Conservation (phyloP, 1,284 basidiomycete species). For the Sparassis latifolia region DNA sequence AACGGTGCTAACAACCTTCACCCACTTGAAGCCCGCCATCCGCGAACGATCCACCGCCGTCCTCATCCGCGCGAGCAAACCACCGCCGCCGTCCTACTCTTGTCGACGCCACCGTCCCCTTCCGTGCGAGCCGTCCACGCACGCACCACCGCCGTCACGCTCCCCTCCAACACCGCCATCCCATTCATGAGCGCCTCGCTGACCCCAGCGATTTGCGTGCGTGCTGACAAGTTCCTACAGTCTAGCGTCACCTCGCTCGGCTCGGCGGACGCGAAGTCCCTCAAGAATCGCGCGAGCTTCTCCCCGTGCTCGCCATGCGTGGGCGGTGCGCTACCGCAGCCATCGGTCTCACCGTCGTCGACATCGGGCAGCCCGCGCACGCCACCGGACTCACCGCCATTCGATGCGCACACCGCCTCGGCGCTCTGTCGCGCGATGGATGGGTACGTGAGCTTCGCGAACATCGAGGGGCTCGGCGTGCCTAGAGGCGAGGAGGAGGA, state of each 20-base stretch:
- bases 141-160: too few relatives aligned
- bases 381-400: constrained; percentile 31
- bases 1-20: too few relatives aligned
- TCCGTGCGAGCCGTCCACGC: too few relatives aligned
- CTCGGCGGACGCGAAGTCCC: constrained; percentile 13
- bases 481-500: constrained; percentile 40
- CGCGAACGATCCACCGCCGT: too few relatives aligned
- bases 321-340: constrained; percentile 7
- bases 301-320: constrained; percentile 12
- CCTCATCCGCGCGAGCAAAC: too few relatives aligned
- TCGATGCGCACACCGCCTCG: constrained; percentile 58
- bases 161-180: too few relatives aligned
- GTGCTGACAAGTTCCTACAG: too few relatives aligned
- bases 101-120: too few relatives aligned
- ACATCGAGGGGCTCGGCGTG: constrained; percentile 63
- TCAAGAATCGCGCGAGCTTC: constrained; percentile 8
- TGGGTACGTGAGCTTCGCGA: constrained; percentile 63
- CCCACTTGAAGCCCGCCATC: too few relatives aligned
- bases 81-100: too few relatives aligned
- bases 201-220: too few relatives aligned
- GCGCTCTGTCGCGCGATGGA: constrained; percentile 48
- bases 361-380: constrained; percentile 19
- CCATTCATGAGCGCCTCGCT: too few relatives aligned
- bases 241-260: constrained; percentile 19
- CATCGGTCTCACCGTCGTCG: constrained; percentile 12